phyloP scores from a whole-genome alignment of 208 protist species.

The Crithidia sp. region DNA sequence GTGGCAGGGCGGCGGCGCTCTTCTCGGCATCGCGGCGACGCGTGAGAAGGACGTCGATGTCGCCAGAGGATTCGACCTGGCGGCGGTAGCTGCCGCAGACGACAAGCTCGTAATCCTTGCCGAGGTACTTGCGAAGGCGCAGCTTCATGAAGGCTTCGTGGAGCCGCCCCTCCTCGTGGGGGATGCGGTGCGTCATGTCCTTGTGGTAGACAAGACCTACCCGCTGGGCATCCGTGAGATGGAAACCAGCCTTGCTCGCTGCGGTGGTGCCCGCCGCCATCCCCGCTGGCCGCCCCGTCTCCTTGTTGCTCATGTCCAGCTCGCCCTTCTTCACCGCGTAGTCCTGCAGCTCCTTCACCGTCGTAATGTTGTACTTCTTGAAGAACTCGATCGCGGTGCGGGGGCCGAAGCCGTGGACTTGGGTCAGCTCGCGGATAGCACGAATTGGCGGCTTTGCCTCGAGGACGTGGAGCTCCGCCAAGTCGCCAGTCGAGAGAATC shows the following conservation, averaged over 20 bases:
- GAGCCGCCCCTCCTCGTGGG: conserved; percentile 76
- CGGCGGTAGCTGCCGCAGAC: conserved; percentile 88
- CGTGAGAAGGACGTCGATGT: conserved; percentile 90
- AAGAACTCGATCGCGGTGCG: conserved; percentile 77
- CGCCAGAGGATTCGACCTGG: conserved; percentile 60
- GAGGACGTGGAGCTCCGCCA: conserved; percentile 70
- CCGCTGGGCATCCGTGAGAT: conserved; percentile 75
- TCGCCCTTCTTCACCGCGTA: conserved; percentile 45
- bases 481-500: conserved; percentile 79
- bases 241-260: conserved; percentile 37
- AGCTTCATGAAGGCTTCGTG: conserved; percentile 85
- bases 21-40: conserved; percentile 26
- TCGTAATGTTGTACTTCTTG: conserved; percentile 71
- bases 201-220: conserved; percentile 84
- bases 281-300: conserved; percentile 21
- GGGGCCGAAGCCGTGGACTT: conserved; percentile 89
- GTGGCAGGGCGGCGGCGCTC: conserved; percentile 4
- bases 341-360: conserved; percentile 65
- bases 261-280: conserved; percentile 20
- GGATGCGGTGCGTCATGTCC: conserved; percentile 83
- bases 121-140: conserved; percentile 72
- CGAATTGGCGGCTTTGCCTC: conserved; percentile 77
- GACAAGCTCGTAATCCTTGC: conserved; percentile 67
- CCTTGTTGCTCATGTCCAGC: conserved; percentile 40
- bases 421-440: conserved; percentile 78